Conservation (phyloP, 1,139 yeast species). For the Hemisphaericaspora lyxosophila region DNA sequence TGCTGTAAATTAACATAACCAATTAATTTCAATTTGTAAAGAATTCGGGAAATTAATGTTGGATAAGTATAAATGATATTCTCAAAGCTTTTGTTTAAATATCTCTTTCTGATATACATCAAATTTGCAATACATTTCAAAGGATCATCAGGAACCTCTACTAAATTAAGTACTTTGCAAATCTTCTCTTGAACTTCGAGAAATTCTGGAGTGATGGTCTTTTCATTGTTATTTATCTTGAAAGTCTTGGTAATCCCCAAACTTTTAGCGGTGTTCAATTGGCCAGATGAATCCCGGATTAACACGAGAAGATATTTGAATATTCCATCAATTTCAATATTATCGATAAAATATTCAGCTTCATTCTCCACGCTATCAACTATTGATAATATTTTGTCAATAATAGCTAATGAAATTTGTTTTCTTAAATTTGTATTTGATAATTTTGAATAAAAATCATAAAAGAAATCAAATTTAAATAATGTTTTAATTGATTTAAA, state of each 20-base stretch:
- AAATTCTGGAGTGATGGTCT: conserved; percentile 35
- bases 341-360: conserved; percentile 20
- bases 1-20: conserved; percentile 29
- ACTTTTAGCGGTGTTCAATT: conserved; percentile 34
- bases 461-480: conserved; percentile 38
- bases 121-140: conserved; percentile 56
- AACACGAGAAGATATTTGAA: conserved; percentile 44
- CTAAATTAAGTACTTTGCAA: conserved; percentile 66
- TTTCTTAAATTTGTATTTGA: conserved; percentile 34
- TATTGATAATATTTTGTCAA: conserved; percentile 33
- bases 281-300: conserved; percentile 30
- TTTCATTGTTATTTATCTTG: conserved; percentile 32
- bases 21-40: conserved; percentile 59
- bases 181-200: conserved; percentile 64
- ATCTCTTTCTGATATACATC: conserved; percentile 53
- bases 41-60: conserved; percentile 60
- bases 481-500: conserved; percentile 31
- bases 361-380: conserved; percentile 14
- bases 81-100: conserved; percentile 53
- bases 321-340: conserved; percentile 43
- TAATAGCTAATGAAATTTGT: conserved; percentile 42
- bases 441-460: conserved; percentile 40
- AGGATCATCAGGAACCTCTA: conserved; percentile 49
- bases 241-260: conserved; percentile 39
- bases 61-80: conserved; percentile 72